A percentile compares a stretch with the other conserved stretches of the same genome.
These are phyloP conservation scores for Glarea lozoyensis DNA, from an alignment of 495 filamentous ascomycete genomes.

Conservation along the genomic window DNA sequence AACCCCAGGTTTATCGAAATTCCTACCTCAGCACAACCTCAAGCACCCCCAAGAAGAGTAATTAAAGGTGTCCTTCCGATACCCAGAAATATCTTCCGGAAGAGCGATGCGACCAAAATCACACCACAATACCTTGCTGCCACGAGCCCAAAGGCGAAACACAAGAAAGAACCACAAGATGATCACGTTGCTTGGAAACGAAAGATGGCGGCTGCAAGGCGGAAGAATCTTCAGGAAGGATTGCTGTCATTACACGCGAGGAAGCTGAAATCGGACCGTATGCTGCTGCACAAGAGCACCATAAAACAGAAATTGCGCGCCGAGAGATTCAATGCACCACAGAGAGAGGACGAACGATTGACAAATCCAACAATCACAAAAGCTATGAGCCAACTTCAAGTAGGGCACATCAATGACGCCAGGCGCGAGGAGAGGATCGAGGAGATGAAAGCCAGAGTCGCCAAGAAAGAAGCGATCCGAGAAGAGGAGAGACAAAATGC, in stretches of 20 bases:
- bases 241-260: conserved; percentile 47
- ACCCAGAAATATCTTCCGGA: conserved; percentile 57
- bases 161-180: conserved; percentile 19
- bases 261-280: conserved; percentile 36
- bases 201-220: conserved; percentile 48
- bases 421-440: conserved; percentile 25
- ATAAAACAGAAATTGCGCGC: conserved; percentile 34
- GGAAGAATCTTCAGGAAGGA: conserved; percentile 56
- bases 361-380: conserved; percentile 43
- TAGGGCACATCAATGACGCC: conserved; percentile 20
- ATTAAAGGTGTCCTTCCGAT: conserved; percentile 67
- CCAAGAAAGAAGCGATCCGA: conserved; percentile 29
- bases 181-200: conserved; percentile 54
- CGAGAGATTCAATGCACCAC: conserved; percentile 36
- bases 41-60: conserved; percentile 30
- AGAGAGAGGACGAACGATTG: conserved; percentile 51
- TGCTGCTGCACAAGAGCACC: conserved; percentile 27
- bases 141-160: conserved; percentile 27
- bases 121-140: conserved; percentile 41
- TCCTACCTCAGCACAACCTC: conserved; percentile 45
- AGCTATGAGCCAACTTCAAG: conserved; percentile 31
- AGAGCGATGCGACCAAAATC: conserved; percentile 38
- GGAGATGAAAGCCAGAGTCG: conserved; percentile 27
- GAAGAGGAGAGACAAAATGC: conserved; percentile 33
- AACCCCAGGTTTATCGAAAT: conserved; percentile 68